Conservation (phyloP, 169 alveolate species). For the Eimeria falciformis region DNA sequence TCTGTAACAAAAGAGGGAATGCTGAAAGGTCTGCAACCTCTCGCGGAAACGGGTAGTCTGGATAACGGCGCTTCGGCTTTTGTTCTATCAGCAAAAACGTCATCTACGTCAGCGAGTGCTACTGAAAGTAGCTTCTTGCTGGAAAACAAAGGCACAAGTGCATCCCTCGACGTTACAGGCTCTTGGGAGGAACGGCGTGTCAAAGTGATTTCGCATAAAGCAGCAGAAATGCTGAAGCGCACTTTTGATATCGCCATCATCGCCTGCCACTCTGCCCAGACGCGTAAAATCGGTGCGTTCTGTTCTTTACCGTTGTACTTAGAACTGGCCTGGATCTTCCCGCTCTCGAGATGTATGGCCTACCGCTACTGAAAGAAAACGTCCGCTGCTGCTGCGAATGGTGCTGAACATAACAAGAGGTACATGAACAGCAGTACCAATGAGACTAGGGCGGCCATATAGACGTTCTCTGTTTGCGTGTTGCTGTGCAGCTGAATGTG, state of each 20-base stretch:
- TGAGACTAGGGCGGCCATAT: background rate
- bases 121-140: background rate
- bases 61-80: background rate
- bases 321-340: too few species aligned
- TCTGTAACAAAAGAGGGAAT: background rate
- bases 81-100: too few species aligned
- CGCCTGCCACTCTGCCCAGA: constrained; percentile 51
- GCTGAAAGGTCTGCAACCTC: constrained; percentile 20
- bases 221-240: background rate
- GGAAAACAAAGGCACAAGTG: background rate
- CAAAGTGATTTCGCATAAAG: constrained; percentile 48
- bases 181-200: constrained; percentile 47
- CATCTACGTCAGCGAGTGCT: background rate
- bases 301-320: background rate
- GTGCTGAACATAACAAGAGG: background rate
- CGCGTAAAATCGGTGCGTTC: constrained; percentile 33
- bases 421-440: background rate
- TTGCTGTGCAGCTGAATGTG: constrained; percentile 68
- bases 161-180: background rate
- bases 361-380: too few species aligned
- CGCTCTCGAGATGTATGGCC: too few species aligned
- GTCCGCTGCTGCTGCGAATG: background rate
- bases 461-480: background rate
- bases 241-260: constrained; percentile 33
- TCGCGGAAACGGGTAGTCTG: background rate